Evolutionary conservation across 1,139 yeast genomes (phyloP).

Genomic region (Zygotorulaspora mrakii): DNA sequence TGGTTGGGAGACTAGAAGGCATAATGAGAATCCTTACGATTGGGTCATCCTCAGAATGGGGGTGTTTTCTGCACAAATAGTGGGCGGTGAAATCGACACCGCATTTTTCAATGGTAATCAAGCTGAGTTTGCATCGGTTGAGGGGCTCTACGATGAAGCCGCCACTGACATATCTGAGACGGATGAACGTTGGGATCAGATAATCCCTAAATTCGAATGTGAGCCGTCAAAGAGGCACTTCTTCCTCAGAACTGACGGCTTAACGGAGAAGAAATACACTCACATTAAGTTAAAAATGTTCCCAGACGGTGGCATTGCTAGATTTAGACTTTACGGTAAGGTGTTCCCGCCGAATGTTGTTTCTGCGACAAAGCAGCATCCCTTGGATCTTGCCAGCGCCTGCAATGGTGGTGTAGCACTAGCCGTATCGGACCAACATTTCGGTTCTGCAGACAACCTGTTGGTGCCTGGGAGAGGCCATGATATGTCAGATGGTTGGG

Average conservation of each 20-base stretch:
- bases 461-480: constrained; percentile 89
- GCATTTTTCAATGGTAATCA: constrained; percentile 93
- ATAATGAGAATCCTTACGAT: constrained; percentile 76
- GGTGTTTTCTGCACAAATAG: constrained; percentile 71
- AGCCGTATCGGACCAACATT: constrained; percentile 82
- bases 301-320: constrained; percentile 96
- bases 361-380: constrained; percentile 3
- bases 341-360: constrained; percentile 54
- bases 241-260: constrained; percentile 52
- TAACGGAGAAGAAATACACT: constrained; percentile 62
- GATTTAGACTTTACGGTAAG: constrained; percentile 82
- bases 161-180: constrained; percentile 30
- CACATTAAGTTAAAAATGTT: constrained; percentile 85
- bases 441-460: constrained; percentile 84
- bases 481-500: constrained; percentile 99
- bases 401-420: constrained; percentile 87
- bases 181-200: constrained; percentile 59
- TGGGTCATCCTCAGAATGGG: constrained; percentile 84
- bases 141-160: constrained; percentile 50
- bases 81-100: constrained; percentile 87
- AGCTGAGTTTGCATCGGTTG: constrained; percentile 86
- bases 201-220: constrained; percentile 70
- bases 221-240: constrained; percentile 87
- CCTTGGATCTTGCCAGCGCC: constrained; percentile 74
- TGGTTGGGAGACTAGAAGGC: constrained; percentile 98